phyloP scores from a whole-genome alignment of 805 yeast genomes.

The Pichia paraexigua region DNA sequence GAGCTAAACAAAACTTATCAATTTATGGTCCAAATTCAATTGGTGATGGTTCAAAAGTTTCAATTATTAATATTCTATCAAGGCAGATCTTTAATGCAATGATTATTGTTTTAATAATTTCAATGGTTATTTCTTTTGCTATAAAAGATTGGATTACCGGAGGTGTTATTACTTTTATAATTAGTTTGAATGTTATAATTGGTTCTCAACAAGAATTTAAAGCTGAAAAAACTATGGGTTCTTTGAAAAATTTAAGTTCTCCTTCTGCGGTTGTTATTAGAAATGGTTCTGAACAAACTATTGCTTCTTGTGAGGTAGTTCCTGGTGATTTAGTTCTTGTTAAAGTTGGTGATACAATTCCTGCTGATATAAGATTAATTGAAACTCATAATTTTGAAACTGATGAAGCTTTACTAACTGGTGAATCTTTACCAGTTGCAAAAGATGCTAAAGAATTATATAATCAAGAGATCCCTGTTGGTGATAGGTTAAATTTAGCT shows the following conservation, averaged over 20 bases:
- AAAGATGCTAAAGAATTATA: conserved; percentile 41
- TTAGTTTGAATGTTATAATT: conserved; percentile 52
- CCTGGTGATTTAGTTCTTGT: conserved; percentile 66
- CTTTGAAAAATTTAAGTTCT: conserved; percentile 56
- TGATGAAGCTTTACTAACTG: conserved; percentile 84
- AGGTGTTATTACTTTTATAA: conserved; percentile 68
- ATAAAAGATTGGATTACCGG: conserved; percentile 76
- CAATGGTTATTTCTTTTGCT: conserved; percentile 64
- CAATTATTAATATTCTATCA: conserved; percentile 45
- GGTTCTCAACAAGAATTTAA: conserved; percentile 65
- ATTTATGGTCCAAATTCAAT: conserved; percentile 51
- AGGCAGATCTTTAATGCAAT: conserved; percentile 72
- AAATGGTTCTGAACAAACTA: conserved; percentile 46
- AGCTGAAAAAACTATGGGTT: conserved; percentile 76
- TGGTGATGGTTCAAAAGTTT: conserved; percentile 51
- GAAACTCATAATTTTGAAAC: conserved; percentile 59
- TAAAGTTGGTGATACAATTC: conserved; percentile 66
- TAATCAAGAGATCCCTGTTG: conserved; percentile 44
- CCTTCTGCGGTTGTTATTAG: conserved; percentile 65
- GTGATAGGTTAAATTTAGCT: conserved; percentile 68
- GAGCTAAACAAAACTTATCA: conserved; percentile 24
- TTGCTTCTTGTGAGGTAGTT: conserved; percentile 57
- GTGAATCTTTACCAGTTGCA: conserved; percentile 74
- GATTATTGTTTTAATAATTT: conserved; percentile 63
- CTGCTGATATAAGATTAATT: conserved; percentile 62